Base-by-base conservation (phyloP, 1,284 basidiomycete species). In the Meira miltonrushii region DNA sequence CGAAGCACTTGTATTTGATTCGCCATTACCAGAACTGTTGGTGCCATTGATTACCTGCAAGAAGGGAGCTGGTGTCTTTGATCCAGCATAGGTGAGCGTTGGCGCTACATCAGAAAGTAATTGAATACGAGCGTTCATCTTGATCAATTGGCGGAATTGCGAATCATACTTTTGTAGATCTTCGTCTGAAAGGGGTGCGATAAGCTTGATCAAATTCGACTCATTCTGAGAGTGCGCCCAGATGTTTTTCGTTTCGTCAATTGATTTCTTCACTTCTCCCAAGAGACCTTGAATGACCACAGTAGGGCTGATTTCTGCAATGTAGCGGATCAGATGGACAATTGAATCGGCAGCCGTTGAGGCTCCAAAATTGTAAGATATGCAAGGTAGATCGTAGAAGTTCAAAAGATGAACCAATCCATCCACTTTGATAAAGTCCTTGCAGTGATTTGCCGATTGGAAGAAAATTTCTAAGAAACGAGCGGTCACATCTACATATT, bases 31-130 rank as follows among this genome's bases (percentile, higher is more conserved):
- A 15, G 40, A 41, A 11, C 39, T 38, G 4, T 39, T 13, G 23
- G 84, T 84, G 5, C 81, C 81, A 80, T 87, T 87, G 39, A 96
- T 79, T 2, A 85, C 85, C 72, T 89, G 86, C 38, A 97, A 82
- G 37, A 95, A 81, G 6, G 85, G 82, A 2, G 88, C 85, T 0
- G 88, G 86, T 37, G 87, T 84, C 65, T 92, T 86, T 49, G 87
- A 85, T 68, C 92, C 89, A n/a, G 86, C 83, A 78, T 88, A 92
- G 4, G 88, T 86, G 44, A 89, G 85, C n/a, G 88, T 90, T 2
- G 87, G 84, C 78, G 93, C 91, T 12, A 92, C 86, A 69, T 96
- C 94, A 10, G 88, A 88, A 54, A 98, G 84, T 19, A 97, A 80
- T 17, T 90, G 88, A 39, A 89, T 83, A 19, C 90, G 85, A 40